Evolutionary conservation across 176 grass and related monocot genomes (phyloP).

Genomic region (Paspalum vaginatum): DNA sequence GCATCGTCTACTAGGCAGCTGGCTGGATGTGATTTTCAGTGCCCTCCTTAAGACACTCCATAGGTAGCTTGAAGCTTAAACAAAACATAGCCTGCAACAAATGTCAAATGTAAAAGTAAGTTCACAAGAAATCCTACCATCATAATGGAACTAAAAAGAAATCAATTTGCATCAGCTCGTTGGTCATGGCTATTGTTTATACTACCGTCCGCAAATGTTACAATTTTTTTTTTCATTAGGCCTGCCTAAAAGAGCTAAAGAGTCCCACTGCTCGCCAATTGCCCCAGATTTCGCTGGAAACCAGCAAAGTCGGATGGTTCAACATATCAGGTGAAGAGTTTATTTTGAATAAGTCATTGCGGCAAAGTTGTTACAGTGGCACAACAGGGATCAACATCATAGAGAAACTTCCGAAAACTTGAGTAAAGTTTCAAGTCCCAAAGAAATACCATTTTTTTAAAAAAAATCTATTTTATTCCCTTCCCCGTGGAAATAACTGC

Average conservation of each 20-base stretch:
- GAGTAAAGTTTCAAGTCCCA: not conserved
- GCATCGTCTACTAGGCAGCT: constrained; percentile 9
- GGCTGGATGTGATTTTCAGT: constrained; percentile 15
- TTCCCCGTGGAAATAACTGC: not conserved
- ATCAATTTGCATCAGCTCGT: not conserved
- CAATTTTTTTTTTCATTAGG: not conserved
- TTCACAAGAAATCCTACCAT: constrained; percentile 11
- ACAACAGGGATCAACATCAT: not conserved
- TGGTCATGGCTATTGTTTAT: not conserved
- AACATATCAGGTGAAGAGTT: not conserved
- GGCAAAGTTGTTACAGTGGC: not conserved
- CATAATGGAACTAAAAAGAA: constrained; percentile 12
- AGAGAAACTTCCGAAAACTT: not conserved
- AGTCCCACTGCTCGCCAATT: not conserved
- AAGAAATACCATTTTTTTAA: not conserved
- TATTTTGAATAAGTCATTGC: constrained; percentile 4
- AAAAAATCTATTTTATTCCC: not conserved
- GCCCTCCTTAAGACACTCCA: constrained; percentile 51
- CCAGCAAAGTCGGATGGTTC: not conserved
- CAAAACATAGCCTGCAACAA: constrained; percentile 85
- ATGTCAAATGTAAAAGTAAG: constrained; percentile 23
- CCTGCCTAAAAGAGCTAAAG: not conserved
- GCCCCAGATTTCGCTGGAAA: not conserved
- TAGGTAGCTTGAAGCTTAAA: constrained; percentile 84
- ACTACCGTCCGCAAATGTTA: not conserved